Percentiles rank a stretch among this genome's conserved stretches.
Evolutionary conservation across 768 basidiomycete genomes (phyloP).

Genomic region (Serendipita sp.): DNA sequence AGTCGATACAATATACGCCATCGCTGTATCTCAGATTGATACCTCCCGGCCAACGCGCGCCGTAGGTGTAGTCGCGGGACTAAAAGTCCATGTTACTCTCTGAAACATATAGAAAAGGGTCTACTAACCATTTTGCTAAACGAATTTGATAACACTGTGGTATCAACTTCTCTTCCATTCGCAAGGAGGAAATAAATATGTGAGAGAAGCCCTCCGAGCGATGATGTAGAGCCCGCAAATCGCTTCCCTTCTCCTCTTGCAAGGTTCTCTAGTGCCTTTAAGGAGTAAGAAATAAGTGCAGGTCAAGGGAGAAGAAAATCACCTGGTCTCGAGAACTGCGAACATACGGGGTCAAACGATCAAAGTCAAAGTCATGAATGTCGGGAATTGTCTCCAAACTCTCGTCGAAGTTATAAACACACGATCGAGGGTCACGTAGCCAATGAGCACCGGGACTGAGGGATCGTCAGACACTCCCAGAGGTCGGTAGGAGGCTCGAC

Average conservation of each 20-base stretch:
- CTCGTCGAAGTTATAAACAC: slow-evolving; percentile 70
- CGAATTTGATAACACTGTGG: slow-evolving; percentile 24
- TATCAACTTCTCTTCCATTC: slow-evolving; percentile 48
- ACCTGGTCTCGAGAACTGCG: slow-evolving; percentile 66
- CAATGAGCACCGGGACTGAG: slow-evolving; percentile 74
- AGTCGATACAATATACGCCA: slow-evolving; percentile 45
- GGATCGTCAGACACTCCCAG: background rate
- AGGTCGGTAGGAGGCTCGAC: slow-evolving; percentile 14
- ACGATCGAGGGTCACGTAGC: slow-evolving; percentile 71
- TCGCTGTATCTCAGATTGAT: slow-evolving; percentile 44
- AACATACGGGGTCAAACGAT: slow-evolving; percentile 54
- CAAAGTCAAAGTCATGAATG: slow-evolving; percentile 72
- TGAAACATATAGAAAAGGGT: too few relatives aligned
- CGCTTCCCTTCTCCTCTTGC: slow-evolving; percentile 39
- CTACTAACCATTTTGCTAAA: too few relatives aligned
- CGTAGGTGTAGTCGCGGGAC: slow-evolving; percentile 53
- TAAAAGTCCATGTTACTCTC: slow-evolving; percentile 15
- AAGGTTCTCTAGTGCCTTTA: slow-evolving; percentile 46
- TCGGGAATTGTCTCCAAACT: slow-evolving; percentile 57
- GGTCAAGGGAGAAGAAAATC: background rate
- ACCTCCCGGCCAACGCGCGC: slow-evolving; percentile 60
- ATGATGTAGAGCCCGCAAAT: slow-evolving; percentile 83
- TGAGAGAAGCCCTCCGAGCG: slow-evolving; percentile 62
- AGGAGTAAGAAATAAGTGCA: background rate
- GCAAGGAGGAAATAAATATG: slow-evolving; percentile 85